Conservation (phyloP, 192 early-diverging fungal species). For the Coemansia sp. region DNA sequence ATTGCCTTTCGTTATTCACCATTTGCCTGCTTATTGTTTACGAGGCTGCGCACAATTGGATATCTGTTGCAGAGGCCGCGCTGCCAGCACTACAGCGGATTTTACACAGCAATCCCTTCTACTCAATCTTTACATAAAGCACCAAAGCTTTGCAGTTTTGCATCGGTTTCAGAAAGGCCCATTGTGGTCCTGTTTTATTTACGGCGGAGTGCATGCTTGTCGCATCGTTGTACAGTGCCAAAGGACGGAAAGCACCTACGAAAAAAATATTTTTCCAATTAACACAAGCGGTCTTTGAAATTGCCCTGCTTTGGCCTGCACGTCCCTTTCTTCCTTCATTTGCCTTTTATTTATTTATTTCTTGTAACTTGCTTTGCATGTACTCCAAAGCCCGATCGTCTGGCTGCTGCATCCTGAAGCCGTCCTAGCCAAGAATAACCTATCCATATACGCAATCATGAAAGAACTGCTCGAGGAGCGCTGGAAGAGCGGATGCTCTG, state of each 20-base stretch:
- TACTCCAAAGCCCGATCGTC: background rate
- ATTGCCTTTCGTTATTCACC: background rate
- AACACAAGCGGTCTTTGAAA: background rate
- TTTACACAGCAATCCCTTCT: background rate
- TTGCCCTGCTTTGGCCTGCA: background rate
- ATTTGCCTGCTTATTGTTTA: background rate
- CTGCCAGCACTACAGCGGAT: too few species aligned
- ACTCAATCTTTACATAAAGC: background rate
- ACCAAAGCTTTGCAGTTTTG: background rate
- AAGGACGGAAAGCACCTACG: background rate
- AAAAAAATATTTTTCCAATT: background rate
- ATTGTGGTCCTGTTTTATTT: constrained; percentile 2
- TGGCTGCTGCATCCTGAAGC: background rate
- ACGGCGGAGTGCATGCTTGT: background rate
- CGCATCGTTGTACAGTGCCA: background rate
- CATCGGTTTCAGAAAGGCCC: background rate
- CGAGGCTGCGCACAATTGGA: constrained; percentile 2
- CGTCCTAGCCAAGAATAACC: too few species aligned
- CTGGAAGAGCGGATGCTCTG: constrained; percentile 21
- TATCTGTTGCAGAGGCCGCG: constrained; percentile 1
- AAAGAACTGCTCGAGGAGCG: constrained; percentile 7
- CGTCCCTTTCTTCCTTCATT: background rate
- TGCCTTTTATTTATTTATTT: constrained; percentile 1
- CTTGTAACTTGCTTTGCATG: background rate
- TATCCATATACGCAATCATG: background rate